Base-by-base conservation (phyloP, 1,284 basidiomycete species). In the Rhodotorula sp. region DNA sequence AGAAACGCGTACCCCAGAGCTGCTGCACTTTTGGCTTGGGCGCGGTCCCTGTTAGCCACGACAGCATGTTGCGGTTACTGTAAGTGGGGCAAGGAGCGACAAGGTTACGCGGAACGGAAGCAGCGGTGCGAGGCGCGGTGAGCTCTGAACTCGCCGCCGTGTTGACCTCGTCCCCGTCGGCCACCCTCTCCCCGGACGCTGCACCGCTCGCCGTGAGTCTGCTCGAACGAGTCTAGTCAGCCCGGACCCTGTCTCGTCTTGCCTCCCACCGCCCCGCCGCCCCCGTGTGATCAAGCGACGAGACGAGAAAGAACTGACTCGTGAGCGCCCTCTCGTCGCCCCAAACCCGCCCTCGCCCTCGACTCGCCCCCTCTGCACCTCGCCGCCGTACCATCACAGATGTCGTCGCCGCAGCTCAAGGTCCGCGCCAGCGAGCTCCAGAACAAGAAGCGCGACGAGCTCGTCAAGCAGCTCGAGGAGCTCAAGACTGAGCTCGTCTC, bases 401-500 rank as follows among this genome's bases (percentile, higher is more conserved):
- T 76, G 74, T 73, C 74, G 64, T 70, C 72, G 60, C 57, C 65
- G 66, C 52, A 62, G 56, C 61, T 66, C 72, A 76, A 76, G 68
- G 73, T 76, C 73, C 70, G 73, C 67, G 67, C 75, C 62, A 64
- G 60, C 67, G 75, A 76, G 75, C 71, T 76, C 56, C 65, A 65
- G 55, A 55, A 56, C 67, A 75, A 76, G 75, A 69, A 69, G 67
- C 73, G 73, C 50, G 75, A 74, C 85, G 97, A 98, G 88, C 89
- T 99, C 85, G 85, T 88, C 79, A 95, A 94, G 84, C 94, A 98
- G 84, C 89, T 99, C 76, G 83, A 84, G 71, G 97, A 99, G 85
- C 88, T 99, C 85, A 97, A 95, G 89, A 88, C 85, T 74, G 97
- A 99, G 88, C 92, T 99, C 80, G 86, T 94, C 77, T 79, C 80